Conservation (phyloP, 176 grass and related monocot genomes). For the Leersia perrieri region DNA sequence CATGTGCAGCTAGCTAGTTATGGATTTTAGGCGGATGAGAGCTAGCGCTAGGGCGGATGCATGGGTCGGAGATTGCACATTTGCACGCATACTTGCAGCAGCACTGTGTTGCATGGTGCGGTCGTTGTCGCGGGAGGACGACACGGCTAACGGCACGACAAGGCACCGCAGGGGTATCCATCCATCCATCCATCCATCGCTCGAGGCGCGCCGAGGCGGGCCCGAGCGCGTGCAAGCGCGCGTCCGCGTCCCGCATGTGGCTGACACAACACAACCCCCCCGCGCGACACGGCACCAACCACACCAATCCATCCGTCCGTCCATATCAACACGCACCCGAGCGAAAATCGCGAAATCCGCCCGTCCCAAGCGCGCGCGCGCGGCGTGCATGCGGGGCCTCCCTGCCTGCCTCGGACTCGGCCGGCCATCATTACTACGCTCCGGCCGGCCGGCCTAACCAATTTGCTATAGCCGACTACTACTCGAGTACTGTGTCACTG, state of each 20-base stretch:
- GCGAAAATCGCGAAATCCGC: too few species aligned
- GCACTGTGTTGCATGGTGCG: neutral
- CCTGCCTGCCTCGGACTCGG: neutral
- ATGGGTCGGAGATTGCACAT: too few species aligned
- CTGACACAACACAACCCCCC: slow-evolving; percentile 28
- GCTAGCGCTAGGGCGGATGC: too few species aligned
- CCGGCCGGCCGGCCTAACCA: neutral
- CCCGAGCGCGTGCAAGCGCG: too few species aligned
- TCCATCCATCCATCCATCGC: too few species aligned
- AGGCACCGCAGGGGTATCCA: neutral
- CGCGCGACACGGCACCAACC: slow-evolving; percentile 61
- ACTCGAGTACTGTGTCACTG: neutral
- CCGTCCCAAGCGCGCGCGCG: neutral
- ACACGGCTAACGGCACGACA: slow-evolving; percentile 36
- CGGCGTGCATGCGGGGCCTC: neutral
- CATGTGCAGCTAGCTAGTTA: too few species aligned
- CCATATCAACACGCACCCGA: too few species aligned
- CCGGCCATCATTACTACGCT: neutral
- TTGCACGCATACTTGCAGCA: too few species aligned
- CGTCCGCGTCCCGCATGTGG: slow-evolving; percentile 21
- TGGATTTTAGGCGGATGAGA: too few species aligned
- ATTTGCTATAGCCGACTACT: neutral
- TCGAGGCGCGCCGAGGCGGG: neutral
- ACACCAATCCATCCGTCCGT: neutral
- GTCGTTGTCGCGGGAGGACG: slow-evolving; percentile 20